Evolutionary conservation across 2,329 filamentous ascomycete genomes (phyloP).

Genomic region (Seiridium unicorne): DNA sequence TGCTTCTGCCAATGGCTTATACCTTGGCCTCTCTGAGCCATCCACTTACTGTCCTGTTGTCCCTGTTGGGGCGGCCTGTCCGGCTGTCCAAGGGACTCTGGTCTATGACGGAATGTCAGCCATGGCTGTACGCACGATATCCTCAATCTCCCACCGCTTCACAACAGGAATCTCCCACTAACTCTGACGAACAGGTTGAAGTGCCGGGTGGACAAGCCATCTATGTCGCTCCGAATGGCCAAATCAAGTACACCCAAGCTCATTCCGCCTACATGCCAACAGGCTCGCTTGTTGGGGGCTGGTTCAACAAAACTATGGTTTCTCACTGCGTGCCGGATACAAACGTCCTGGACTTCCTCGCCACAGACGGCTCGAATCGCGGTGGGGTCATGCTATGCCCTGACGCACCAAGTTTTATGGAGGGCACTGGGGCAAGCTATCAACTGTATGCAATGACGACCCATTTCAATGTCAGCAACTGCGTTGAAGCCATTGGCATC

Average conservation of each 20-base stretch:
- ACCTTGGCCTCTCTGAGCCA: slow-evolving; percentile 20
- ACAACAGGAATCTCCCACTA: neutral
- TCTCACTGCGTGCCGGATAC: slow-evolving; percentile 21
- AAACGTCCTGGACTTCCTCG: slow-evolving; percentile 24
- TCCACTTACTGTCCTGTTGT: slow-evolving; percentile 23
- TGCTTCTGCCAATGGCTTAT: slow-evolving; percentile 20
- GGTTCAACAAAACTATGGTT: slow-evolving; percentile 31
- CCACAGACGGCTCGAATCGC: slow-evolving; percentile 22
- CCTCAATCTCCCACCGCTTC: too few species aligned
- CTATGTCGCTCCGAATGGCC: slow-evolving; percentile 54
- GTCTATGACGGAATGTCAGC: slow-evolving; percentile 18
- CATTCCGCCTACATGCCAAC: slow-evolving; percentile 52
- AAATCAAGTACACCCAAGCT: slow-evolving; percentile 53
- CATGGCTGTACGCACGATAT: slow-evolving; percentile 20
- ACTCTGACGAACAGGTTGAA: slow-evolving; percentile 31
- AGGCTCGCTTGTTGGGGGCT: slow-evolving; percentile 49
- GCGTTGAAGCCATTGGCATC: slow-evolving; percentile 31
- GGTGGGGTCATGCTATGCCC: slow-evolving; percentile 26
- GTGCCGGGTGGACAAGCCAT: slow-evolving; percentile 64
- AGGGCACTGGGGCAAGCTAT: slow-evolving; percentile 19
- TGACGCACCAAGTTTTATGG: slow-evolving; percentile 18
- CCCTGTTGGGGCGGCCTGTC: slow-evolving; percentile 17
- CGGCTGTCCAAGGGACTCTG: slow-evolving; percentile 20
- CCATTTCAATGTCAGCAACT: slow-evolving; percentile 26
- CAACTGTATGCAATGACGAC: slow-evolving; percentile 24